phyloP scores from a whole-genome alignment of 371 early-diverging fungal species.

The Mortierella sp. region DNA sequence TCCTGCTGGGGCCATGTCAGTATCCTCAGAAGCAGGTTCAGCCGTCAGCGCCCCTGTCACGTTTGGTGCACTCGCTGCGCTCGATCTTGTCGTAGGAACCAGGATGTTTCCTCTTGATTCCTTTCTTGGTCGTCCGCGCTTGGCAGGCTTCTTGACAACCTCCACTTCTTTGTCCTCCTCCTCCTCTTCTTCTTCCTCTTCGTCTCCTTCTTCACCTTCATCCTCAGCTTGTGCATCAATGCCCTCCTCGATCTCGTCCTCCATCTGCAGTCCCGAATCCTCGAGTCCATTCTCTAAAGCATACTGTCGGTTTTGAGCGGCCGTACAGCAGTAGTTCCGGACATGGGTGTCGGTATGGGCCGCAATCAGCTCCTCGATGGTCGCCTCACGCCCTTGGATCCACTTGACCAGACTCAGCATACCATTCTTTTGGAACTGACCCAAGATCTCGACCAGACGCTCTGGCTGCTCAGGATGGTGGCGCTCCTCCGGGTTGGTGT shows the following conservation, averaged over 20 bases:
- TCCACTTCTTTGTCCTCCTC: conserved; percentile 20
- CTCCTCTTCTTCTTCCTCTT: not conserved
- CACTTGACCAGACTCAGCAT: conserved; percentile 66
- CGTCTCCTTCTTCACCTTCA: conserved; percentile 5
- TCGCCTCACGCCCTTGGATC: conserved; percentile 67
- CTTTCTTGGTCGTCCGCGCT: conserved; percentile 39
- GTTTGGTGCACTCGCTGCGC: conserved; percentile 13
- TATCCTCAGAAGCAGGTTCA: conserved; percentile 15
- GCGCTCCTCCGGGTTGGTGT: conserved; percentile 63
- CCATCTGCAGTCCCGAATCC: conserved; percentile 43
- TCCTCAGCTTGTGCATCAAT: conserved; percentile 23
- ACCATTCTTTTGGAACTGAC: conserved; percentile 60
- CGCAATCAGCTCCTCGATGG: conserved; percentile 64
- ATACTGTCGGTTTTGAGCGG: conserved; percentile 45
- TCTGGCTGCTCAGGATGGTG: conserved; percentile 78
- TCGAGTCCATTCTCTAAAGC: conserved; percentile 43
- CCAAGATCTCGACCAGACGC: conserved; percentile 61
- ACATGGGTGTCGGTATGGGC: conserved; percentile 70
- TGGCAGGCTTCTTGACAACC: conserved; percentile 10
- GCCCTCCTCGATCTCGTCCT: conserved; percentile 44
- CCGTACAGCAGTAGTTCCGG: conserved; percentile 64
- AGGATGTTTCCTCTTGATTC: conserved; percentile 35
- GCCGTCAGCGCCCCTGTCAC: not conserved
- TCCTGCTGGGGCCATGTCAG: conserved; percentile 29
- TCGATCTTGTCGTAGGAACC: conserved; percentile 34